Evolutionary conservation across 345 rosid genomes (phyloP).

Genomic region (Pistacia integerrima): DNA sequence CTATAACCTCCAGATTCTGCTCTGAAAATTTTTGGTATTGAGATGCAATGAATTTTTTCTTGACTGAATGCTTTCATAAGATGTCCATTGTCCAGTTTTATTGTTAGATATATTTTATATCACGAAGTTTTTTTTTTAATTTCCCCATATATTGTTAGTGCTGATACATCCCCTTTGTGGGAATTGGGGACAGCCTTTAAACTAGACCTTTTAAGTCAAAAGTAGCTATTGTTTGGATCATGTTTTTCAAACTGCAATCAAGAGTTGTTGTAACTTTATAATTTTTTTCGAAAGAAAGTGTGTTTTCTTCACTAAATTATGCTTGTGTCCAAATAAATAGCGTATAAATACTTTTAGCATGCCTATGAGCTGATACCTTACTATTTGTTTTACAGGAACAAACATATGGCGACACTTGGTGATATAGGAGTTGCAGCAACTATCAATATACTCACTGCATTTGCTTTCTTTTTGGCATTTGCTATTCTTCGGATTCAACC

Average conservation of each 20-base stretch:
- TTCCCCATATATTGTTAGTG: not conserved
- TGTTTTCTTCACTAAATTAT: not conserved
- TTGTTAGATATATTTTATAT: not conserved
- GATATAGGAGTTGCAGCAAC: conserved; percentile 87
- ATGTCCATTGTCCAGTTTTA: not conserved
- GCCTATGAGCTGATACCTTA: not conserved
- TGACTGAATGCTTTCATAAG: not conserved
- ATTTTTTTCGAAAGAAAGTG: not conserved
- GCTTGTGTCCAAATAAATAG: not conserved
- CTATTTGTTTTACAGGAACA: not conserved
- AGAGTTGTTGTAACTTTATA: not conserved
- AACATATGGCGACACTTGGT: conserved; percentile 67
- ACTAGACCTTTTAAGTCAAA: conserved; percentile 22
- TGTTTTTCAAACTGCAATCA: conserved; percentile 5
- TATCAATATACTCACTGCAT: conserved; percentile 75
- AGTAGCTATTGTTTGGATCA: conserved; percentile 14
- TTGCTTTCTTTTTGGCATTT: conserved; percentile 74
- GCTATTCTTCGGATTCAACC: conserved; percentile 89
- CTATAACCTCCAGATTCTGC: not conserved
- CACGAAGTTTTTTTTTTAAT: not conserved
- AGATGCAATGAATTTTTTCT: not conserved
- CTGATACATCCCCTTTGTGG: not conserved
- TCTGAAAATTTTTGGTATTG: not conserved
- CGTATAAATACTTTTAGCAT: not conserved
- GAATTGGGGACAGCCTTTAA: not conserved